Base-by-base conservation (phyloP, 352 stramenopile species). In the Pythium myriotylum region DNA sequence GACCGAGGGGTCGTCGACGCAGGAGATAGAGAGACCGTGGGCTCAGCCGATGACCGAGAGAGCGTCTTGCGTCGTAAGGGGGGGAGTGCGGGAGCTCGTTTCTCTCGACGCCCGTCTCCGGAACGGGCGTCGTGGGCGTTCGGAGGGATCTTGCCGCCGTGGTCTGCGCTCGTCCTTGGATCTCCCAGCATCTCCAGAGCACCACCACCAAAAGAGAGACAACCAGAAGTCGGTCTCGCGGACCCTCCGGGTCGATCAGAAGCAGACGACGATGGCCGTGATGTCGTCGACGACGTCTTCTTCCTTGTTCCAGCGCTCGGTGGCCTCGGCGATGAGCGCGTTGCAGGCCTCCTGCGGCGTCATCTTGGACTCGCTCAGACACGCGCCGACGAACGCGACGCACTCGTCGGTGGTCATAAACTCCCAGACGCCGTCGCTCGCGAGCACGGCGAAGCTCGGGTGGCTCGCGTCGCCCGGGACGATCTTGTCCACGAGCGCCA, bases 251-350 rank as follows among this genome's bases (percentile, higher is more conserved):
- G n/a, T n/a, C n/a, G n/a, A n/a, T n/a, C 70, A 89, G 56, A 92
- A 89, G 64, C 73, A 91, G 45, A 89, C 76, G 29, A 92, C 55
- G 12, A 73, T 59, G 42, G 72, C 80, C 13, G 84, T 94, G 62
- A 92, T 92, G 67, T 95, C 86, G 54, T 95, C 86, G 6, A 95
- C 73, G 24, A 92, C 81, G 53, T 92, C 79, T 59, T 95, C 84
- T 54, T 95, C 84, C 16, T 69, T 74, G 39, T 86, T 86, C 86
- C 86, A 95, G 48, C 82, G 82, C 63, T 88, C 72, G 37, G 70
- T 76, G 13, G 84, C 82, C 65, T 91, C 84, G 3, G 81, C 78
- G 13, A 92, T 70, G 6, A 92, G 72, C 39, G 77, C 73, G 32
- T 88, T 79, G 58, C 81, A 91, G 17, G 78, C 62, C 46, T 88